phyloP scores from a whole-genome alignment of 768 basidiomycete genomes.

The Collybia mongolica region DNA sequence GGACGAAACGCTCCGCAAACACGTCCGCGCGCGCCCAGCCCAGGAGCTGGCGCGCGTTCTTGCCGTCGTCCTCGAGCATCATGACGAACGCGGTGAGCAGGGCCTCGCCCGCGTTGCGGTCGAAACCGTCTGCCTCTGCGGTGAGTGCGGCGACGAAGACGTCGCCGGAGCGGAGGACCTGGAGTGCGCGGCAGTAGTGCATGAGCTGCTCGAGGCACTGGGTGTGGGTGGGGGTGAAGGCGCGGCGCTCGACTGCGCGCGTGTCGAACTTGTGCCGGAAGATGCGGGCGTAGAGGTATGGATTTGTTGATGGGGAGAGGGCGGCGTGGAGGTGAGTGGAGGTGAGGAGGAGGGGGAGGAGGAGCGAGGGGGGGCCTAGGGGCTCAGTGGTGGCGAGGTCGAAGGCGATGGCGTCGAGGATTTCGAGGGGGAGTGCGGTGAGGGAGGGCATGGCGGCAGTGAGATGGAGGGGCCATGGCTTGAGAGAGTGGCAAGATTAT shows the following conservation, averaged over 20 bases:
- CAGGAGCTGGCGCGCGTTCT: constrained; percentile 44
- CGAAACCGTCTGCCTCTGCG: neutral
- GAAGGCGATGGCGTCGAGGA: constrained; percentile 52
- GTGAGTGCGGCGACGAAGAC: constrained; percentile 7
- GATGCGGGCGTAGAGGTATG: constrained; percentile 49
- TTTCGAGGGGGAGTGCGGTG: constrained; percentile 35
- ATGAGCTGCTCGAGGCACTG: constrained; percentile 35
- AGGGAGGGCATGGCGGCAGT: neutral
- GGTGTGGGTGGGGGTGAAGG: constrained; percentile 31
- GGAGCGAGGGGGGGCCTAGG: constrained; percentile 43
- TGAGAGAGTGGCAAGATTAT: no score
- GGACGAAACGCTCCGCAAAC: constrained; percentile 40
- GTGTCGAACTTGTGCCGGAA: constrained; percentile 59
- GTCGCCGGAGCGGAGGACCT: constrained; percentile 29
- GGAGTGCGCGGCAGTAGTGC: constrained; percentile 36
- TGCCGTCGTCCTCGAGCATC: constrained; percentile 55
- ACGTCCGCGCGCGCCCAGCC: constrained; percentile 40
- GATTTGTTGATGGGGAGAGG: constrained; percentile 28
- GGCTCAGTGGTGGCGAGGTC: constrained; percentile 38
- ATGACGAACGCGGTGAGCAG: constrained; percentile 8
- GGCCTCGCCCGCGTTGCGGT: constrained; percentile 4
- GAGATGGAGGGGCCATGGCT: no score
- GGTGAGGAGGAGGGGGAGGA: constrained; percentile 49
- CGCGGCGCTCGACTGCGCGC: constrained; percentile 48
- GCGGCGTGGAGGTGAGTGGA: constrained; percentile 35